These are phyloP conservation scores for Apostasia ramifera DNA, from an alignment of 106 monocot genomes.

Conservation along the genomic window DNA sequence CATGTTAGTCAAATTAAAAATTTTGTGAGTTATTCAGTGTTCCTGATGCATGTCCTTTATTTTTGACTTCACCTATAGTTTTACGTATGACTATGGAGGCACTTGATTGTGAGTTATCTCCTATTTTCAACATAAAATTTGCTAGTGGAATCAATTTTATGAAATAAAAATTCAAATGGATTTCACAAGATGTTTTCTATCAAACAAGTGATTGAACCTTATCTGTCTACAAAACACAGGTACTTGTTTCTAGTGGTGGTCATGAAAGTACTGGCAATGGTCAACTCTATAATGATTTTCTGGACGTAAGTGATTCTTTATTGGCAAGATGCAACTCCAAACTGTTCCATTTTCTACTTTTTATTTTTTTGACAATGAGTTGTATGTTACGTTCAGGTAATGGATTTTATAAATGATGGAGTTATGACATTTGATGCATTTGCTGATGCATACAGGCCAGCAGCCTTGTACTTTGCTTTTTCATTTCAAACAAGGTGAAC, in stretches of 20 bases:
- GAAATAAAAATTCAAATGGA: no score
- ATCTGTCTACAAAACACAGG: conserved; percentile 18
- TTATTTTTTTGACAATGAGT: not conserved
- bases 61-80: no score
- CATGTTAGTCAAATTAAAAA: no score
- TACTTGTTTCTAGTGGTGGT: conserved; percentile 26
- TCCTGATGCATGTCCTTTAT: no score
- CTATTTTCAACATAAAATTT: no score
- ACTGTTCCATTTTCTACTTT: not conserved
- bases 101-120: no score
- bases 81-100: no score
- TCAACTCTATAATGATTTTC: conserved; percentile 57
- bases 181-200: not conserved
- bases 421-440: conserved; percentile 82
- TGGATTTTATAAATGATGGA: conserved; percentile 97
- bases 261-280: conserved; percentile 20
- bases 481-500: conserved; percentile 69
- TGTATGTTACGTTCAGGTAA: conserved; percentile 43
- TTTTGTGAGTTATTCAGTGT: no score
- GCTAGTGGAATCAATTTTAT: no score
- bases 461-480: conserved; percentile 44
- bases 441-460: conserved; percentile 63
- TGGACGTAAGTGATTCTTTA: conserved; percentile 53
- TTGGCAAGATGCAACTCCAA: not conserved
- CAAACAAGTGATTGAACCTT: not conserved